phyloP scores from a whole-genome alignment of 495 filamentous ascomycete species.

The Penicillium silybi region DNA sequence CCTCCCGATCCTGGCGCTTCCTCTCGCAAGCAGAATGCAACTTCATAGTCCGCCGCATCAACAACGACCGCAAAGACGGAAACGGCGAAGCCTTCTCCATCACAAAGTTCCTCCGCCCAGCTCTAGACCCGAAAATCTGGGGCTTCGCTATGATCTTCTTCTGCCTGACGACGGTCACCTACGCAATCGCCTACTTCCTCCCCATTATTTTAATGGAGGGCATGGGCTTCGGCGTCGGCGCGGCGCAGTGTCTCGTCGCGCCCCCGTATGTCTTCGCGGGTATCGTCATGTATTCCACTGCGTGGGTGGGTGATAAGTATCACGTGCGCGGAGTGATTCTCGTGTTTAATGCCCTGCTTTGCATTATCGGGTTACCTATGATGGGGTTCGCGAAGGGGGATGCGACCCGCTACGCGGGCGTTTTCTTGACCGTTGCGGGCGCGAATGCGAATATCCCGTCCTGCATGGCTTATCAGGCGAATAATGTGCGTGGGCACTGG shows the following conservation, averaged over 20 bases:
- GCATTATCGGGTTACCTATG: constrained; percentile 49
- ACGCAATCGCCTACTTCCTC: constrained; percentile 65
- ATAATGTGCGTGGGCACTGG: constrained; percentile 66
- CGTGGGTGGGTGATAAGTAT: constrained; percentile 54
- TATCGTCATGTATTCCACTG: constrained; percentile 53
- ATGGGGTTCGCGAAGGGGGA: constrained; percentile 49
- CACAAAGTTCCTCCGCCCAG: constrained; percentile 45
- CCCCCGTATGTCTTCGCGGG: constrained; percentile 60
- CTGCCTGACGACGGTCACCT: constrained; percentile 55
- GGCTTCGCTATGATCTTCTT: constrained; percentile 57
- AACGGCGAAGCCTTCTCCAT: constrained; percentile 47
- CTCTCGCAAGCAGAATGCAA: constrained; percentile 46
- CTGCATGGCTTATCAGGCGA: constrained; percentile 59
- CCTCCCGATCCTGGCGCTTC: constrained; percentile 51
- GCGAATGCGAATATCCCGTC: constrained; percentile 59
- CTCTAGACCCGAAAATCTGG: constrained; percentile 58
- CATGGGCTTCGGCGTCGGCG: constrained; percentile 55
- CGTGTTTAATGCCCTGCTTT: constrained; percentile 49
- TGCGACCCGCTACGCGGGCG: constrained; percentile 57
- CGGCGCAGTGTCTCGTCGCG: constrained; percentile 58
- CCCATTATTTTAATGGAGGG: constrained; percentile 57
- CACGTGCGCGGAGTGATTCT: constrained; percentile 55
- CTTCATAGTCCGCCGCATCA: constrained; percentile 56
- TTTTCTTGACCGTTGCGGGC: constrained; percentile 58
- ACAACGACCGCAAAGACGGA: constrained; percentile 56